Evolutionary conservation across 1,139 yeast species (phyloP).

Genomic region (Blastobotrys indianensis): DNA sequence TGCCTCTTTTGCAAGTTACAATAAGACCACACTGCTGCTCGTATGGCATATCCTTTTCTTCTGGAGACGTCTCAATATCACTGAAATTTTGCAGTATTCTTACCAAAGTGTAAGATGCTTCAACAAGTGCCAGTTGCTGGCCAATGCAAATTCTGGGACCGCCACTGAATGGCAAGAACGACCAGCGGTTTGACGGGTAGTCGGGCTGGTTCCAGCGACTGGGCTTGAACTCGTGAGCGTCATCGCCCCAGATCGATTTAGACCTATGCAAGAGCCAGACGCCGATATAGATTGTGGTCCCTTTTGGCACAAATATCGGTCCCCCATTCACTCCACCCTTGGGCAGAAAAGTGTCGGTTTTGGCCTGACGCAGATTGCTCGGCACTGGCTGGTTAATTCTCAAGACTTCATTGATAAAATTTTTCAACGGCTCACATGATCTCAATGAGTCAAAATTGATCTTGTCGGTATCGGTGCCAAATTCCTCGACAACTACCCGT

Average conservation of each 20-base stretch:
- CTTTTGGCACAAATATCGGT: conserved; percentile 45
- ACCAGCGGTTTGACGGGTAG: conserved; percentile 36
- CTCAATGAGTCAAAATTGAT: conserved; percentile 45
- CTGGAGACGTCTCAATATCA: too few species aligned
- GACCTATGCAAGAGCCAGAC: conserved; percentile 43
- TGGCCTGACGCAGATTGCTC: conserved; percentile 43
- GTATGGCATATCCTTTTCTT: too few species aligned
- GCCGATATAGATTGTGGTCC: conserved; percentile 41
- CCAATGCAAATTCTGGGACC: conserved; percentile 59
- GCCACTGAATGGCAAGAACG: conserved; percentile 51
- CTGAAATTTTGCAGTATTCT: conserved; percentile 36
- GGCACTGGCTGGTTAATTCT: conserved; percentile 54
- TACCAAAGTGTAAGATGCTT: conserved; percentile 44
- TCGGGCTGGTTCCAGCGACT: conserved; percentile 40
- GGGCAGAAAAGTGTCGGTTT: conserved; percentile 29
- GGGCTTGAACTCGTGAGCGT: conserved; percentile 43
- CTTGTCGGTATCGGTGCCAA: conserved; percentile 18
- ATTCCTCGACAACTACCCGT: conserved; percentile 19
- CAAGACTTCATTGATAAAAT: conserved; percentile 45
- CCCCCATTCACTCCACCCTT: conserved; percentile 34
- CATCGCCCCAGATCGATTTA: conserved; percentile 42
- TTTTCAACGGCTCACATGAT: conserved; percentile 44
- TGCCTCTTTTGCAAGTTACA: too few species aligned
- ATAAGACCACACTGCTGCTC: too few species aligned
- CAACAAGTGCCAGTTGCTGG: conserved; percentile 55